These are phyloP conservation scores for Moesziomyces sp. DNA, from an alignment of 1,284 basidiomycete genomes.

Conservation along the genomic window DNA sequence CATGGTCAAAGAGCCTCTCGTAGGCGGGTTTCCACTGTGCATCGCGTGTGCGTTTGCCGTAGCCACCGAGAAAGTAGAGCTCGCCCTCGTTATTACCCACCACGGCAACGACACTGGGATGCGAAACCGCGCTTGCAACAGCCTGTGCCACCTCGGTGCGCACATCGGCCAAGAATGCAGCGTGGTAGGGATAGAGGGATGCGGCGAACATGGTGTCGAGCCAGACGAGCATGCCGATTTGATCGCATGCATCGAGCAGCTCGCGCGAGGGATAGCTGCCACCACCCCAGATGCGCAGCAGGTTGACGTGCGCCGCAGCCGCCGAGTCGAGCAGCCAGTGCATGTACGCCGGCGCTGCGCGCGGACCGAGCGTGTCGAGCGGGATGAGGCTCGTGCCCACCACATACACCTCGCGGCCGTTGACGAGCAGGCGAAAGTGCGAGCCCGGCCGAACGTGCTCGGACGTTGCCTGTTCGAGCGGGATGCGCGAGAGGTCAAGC, in stretches of 20 bases:
- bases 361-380: conserved; percentile 40
- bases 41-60: conserved; percentile 17
- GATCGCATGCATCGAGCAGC: conserved; percentile 75
- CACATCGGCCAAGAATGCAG: conserved; percentile 72
- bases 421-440: conserved; percentile 50
- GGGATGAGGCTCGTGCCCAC: conserved; percentile 52
- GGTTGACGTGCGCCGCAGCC: conserved; percentile 37
- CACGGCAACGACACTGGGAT: conserved; percentile 69
- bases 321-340: conserved; percentile 47
- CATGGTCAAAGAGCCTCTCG: conserved; percentile 69
- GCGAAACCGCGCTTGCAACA: conserved; percentile 73
- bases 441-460: conserved; percentile 39
- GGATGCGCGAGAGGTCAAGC: conserved; percentile 45
- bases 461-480: conserved; percentile 13
- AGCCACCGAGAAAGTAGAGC: conserved; percentile 33
- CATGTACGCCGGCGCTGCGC: conserved; percentile 26
- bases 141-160: conserved; percentile 75
- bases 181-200: conserved; percentile 70
- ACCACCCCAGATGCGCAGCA: conserved; percentile 61
- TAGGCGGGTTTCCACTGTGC: conserved; percentile 32
- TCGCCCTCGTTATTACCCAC: conserved; percentile 59
- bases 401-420: conserved; percentile 42
- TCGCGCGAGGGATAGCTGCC: conserved; percentile 60
- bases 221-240: conserved; percentile 76
- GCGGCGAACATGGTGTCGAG: conserved; percentile 76